These are phyloP conservation scores for Pulveroboletus sp. DNA, from an alignment of 768 basidiomycete species.

Conservation along the genomic window DNA sequence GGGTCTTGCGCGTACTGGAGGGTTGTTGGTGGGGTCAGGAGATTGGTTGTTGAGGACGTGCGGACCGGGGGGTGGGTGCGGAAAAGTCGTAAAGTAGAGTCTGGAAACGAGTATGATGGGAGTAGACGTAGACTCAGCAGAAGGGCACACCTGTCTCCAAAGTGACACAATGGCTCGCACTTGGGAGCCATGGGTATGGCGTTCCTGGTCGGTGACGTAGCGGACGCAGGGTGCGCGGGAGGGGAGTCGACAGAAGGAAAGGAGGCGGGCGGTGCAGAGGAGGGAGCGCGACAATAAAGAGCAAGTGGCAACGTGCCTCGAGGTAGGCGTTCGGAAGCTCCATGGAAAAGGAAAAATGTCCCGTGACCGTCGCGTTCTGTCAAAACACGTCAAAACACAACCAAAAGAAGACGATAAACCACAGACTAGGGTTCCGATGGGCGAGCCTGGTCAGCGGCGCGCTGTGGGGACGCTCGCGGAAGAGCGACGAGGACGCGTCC, in stretches of 20 bases:
- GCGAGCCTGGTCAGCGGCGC: not conserved
- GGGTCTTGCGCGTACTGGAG: constrained; percentile 57
- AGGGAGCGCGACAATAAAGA: constrained; percentile 21
- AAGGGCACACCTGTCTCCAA: constrained; percentile 62
- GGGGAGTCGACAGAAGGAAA: not conserved
- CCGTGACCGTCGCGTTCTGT: constrained; percentile 34
- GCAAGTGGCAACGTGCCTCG: constrained; percentile 27
- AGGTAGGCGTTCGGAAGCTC: constrained; percentile 23
- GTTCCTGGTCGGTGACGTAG: constrained; percentile 2
- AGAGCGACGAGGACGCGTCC: constrained; percentile 1
- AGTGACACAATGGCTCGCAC: constrained; percentile 77
- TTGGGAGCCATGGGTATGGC: constrained; percentile 35
- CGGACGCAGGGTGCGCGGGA: constrained; percentile 1
- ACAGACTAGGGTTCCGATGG: constrained; percentile 15
- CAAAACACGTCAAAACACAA: constrained; percentile 23
- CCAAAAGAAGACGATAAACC: constrained; percentile 15
- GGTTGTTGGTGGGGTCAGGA: constrained; percentile 47
- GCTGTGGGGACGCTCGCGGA: not conserved
- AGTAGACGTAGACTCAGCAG: constrained; percentile 5
- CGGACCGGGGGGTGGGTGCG: constrained; percentile 64
- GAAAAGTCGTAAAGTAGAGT: constrained; percentile 88
- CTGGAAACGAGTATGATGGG: constrained; percentile 34
- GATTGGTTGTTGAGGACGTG: constrained; percentile 58
- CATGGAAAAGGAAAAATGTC: constrained; percentile 32
- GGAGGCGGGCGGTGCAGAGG: not conserved